A percentile compares a stretch with the other conserved stretches of the same genome.
phyloP scores from a whole-genome alignment of 2,329 filamentous ascomycete species.

The Cytospora chrysosperma region DNA sequence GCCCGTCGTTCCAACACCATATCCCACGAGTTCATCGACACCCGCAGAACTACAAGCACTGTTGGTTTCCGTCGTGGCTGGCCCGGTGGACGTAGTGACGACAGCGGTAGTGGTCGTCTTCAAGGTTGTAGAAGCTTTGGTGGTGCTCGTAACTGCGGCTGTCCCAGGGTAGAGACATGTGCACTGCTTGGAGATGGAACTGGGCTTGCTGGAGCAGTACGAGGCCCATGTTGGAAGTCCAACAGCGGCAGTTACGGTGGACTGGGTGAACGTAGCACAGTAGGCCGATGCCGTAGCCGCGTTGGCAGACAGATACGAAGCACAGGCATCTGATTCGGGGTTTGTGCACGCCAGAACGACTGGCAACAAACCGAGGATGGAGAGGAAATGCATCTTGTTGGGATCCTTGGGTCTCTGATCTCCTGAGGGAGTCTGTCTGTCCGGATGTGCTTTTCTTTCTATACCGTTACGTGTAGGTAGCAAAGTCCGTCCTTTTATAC shows the following conservation, averaged over 20 bases:
- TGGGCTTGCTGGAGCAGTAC: conserved; percentile 31
- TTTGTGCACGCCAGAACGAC: conserved; percentile 33
- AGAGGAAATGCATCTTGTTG: conserved; percentile 24
- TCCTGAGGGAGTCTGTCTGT: not conserved
- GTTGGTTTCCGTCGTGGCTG: conserved; percentile 9
- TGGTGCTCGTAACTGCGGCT: conserved; percentile 21
- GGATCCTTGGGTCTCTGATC: not conserved
- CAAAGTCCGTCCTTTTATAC: not conserved
- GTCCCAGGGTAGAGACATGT: conserved; percentile 31
- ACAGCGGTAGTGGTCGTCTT: not conserved
- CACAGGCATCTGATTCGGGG: conserved; percentile 31
- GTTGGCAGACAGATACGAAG: conserved; percentile 35
- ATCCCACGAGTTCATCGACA: conserved; percentile 34
- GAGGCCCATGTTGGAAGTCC: conserved; percentile 29
- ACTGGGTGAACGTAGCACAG: conserved; percentile 35
- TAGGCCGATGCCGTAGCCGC: conserved; percentile 34
- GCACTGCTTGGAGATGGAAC: conserved; percentile 32
- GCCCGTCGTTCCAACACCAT: conserved; percentile 42
- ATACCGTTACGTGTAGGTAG: not conserved
- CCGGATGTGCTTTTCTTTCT: not conserved
- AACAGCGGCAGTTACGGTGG: conserved; percentile 30
- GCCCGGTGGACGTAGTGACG: not conserved
- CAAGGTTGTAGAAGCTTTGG: conserved; percentile 21
- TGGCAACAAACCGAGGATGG: conserved; percentile 29
- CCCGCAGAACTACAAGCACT: conserved; percentile 23